Conservation (phyloP, 345 rosid species). For the Pistacia atlantica region DNA sequence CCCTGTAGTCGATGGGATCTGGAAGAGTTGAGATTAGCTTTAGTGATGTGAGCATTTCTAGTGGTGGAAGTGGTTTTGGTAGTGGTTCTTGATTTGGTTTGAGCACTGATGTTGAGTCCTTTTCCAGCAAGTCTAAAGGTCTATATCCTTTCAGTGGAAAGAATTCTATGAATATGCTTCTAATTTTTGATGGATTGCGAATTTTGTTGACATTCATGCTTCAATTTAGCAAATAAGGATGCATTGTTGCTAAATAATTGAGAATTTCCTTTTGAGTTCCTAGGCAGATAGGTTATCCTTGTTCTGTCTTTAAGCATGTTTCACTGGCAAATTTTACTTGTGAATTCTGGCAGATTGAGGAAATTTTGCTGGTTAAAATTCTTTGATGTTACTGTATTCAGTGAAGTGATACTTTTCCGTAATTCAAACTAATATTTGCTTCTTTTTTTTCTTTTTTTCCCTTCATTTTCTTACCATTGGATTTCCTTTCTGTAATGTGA, state of each 20-base stretch:
- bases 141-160: constrained; percentile 21
- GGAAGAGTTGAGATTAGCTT: constrained; percentile 87
- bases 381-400: too few relatives aligned
- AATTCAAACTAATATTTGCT: too few relatives aligned
- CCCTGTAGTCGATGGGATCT: constrained; percentile 86
- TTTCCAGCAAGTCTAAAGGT: constrained; percentile 88
- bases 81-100: constrained; percentile 73
- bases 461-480: neutral
- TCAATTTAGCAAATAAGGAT: neutral
- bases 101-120: constrained; percentile 72
- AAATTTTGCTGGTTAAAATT: too few relatives aligned
- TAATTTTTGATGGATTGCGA: neutral
- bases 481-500: neutral
- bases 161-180: neutral
- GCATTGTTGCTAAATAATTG: too few relatives aligned
- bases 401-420: too few relatives aligned
- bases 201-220: neutral
- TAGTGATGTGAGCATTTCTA: constrained; percentile 80
- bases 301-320: neutral
- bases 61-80: constrained; percentile 68
- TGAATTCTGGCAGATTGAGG: too few relatives aligned
- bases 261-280: neutral
- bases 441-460: neutral
- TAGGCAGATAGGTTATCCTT: neutral
- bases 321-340: too few relatives aligned